Conservation (phyloP, 2,329 filamentous ascomycete species). For the Trichoderma brevicompactum region DNA sequence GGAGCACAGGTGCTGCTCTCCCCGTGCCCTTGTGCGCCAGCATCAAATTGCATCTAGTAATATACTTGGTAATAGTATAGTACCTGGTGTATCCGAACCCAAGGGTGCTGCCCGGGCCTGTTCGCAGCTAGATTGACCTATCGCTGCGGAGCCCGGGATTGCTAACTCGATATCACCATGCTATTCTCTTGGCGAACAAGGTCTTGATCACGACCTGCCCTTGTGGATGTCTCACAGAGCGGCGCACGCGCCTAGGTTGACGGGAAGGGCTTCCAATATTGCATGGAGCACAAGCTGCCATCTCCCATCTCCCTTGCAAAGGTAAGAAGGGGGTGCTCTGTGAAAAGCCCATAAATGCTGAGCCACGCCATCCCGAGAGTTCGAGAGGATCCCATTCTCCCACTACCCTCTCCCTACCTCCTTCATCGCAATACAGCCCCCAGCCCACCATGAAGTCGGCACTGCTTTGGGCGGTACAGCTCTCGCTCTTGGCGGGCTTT, state of each 20-base stretch:
- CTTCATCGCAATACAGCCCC: background rate
- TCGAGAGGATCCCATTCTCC: background rate
- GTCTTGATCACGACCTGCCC: conserved; percentile 20
- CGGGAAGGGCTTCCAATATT: conserved; percentile 2
- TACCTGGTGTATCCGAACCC: background rate
- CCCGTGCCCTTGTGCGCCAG: background rate
- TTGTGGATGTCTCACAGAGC: conserved; percentile 25
- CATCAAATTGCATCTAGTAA: no score
- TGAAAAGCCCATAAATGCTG: background rate
- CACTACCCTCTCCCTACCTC: background rate
- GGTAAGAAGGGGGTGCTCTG: background rate
- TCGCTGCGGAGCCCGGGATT: background rate
- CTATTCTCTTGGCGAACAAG: conserved; percentile 21
- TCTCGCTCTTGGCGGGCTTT: conserved; percentile 36
- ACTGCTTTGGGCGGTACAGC: conserved; percentile 30
- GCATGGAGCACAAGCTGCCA: background rate
- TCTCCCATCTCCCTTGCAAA: conserved; percentile 15
- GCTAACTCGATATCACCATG: background rate
- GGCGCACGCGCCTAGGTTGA: background rate
- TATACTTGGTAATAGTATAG: no score
- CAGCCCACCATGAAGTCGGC: conserved; percentile 29
- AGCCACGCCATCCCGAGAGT: background rate
- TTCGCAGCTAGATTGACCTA: background rate
- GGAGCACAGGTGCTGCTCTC: conserved; percentile 1
- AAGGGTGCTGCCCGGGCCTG: background rate